phyloP scores from a whole-genome alignment of 1,284 basidiomycete genomes.

The Leccinum holopus region DNA sequence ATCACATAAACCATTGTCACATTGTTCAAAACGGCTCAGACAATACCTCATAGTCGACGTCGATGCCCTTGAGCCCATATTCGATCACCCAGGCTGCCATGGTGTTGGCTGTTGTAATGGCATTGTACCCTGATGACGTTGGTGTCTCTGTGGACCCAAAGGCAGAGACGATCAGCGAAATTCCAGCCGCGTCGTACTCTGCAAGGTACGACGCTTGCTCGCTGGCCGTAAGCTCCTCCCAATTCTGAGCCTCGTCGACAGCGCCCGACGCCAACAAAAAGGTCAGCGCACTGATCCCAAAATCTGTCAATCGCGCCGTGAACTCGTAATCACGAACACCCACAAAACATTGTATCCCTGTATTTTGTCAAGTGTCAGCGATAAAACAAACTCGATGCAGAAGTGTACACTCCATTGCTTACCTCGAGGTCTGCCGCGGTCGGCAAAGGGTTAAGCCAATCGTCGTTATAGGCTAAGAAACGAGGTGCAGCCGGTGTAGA shows the following conservation, averaged over 20 bases:
- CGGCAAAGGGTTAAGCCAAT: slow-evolving; percentile 39
- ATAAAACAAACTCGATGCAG: slow-evolving; percentile 18
- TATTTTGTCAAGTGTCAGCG: neutral
- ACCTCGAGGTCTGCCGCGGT: slow-evolving; percentile 7
- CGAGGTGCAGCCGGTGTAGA: slow-evolving; percentile 34
- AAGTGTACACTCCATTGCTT: slow-evolving; percentile 22
- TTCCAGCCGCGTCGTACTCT: slow-evolving; percentile 44
- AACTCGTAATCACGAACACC: slow-evolving; percentile 10
- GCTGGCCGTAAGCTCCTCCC: slow-evolving; percentile 36
- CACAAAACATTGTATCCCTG: slow-evolving; percentile 52
- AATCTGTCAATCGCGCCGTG: neutral
- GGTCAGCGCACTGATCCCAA: slow-evolving; percentile 38
- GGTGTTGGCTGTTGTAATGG: neutral
- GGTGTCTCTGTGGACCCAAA: slow-evolving; percentile 1
- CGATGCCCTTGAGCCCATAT: neutral
- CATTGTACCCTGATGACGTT: slow-evolving; percentile 11
- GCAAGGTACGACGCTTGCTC: slow-evolving; percentile 30
- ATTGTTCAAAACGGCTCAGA: neutral
- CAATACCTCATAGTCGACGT: neutral
- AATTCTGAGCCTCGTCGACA: slow-evolving; percentile 44
- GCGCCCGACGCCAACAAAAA: slow-evolving; percentile 43
- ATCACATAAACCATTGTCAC: neutral
- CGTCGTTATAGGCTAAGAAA: slow-evolving; percentile 46
- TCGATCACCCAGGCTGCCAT: neutral
- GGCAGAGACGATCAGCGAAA: slow-evolving; percentile 29